phyloP scores from a whole-genome alignment of 2,329 filamentous ascomycete genomes.

The Talaromyces sp. region DNA sequence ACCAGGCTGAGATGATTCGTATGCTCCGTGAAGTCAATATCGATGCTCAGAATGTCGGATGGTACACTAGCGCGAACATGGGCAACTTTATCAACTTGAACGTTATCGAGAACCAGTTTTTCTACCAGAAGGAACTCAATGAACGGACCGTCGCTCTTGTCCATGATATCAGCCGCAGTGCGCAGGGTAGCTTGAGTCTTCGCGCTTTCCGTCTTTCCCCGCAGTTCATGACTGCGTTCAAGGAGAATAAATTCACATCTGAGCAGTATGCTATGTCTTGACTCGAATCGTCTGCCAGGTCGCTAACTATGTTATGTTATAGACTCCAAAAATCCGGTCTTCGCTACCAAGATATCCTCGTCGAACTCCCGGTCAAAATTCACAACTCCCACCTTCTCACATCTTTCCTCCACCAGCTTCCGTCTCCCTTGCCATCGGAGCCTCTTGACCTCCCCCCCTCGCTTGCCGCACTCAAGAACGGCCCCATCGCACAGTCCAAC shows the following conservation, averaged over 20 bases:
- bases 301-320: constrained; percentile 27
- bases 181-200: constrained; percentile 84
- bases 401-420: constrained; percentile 89
- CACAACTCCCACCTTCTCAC: constrained; percentile 98
- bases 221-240: constrained; percentile 84
- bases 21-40: constrained; percentile 96
- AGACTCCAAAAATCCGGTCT: constrained; percentile 94
- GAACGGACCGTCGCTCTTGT: constrained; percentile 84
- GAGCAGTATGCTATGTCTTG: constrained; percentile 66
- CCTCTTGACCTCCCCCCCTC: constrained; percentile 75
- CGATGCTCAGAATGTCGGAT: constrained; percentile 95
- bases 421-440: constrained; percentile 62
- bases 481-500: constrained; percentile 56
- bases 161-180: constrained; percentile 92
- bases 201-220: constrained; percentile 88
- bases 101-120: constrained; percentile 96
- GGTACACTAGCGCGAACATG: constrained; percentile 98
- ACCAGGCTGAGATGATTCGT: constrained; percentile 96
- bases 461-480: constrained; percentile 71
- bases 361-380: constrained; percentile 83
- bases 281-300: background rate
- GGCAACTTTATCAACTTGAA: constrained; percentile 94
- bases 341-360: constrained; percentile 87
- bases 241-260: constrained; percentile 96
- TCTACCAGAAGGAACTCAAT: constrained; percentile 91